Evolutionary conservation across 2,329 filamentous ascomycete species (phyloP).

Genomic region (Hypoxylon sp.): DNA sequence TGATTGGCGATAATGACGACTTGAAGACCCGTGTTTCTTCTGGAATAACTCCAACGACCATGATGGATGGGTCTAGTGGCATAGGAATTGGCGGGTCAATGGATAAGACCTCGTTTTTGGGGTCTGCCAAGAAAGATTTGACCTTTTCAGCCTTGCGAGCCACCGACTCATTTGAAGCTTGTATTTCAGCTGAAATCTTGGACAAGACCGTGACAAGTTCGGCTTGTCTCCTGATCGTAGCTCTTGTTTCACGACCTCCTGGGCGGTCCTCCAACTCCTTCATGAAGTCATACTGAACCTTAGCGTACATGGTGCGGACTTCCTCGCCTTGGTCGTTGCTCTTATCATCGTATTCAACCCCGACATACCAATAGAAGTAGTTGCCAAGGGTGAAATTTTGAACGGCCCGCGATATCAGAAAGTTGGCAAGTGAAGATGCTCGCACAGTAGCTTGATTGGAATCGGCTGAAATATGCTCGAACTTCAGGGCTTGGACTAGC

Average conservation of each 20-base stretch:
- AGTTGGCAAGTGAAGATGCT: slow-evolving; percentile 86
- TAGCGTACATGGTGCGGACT: slow-evolving; percentile 88
- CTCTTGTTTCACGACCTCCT: slow-evolving; percentile 80
- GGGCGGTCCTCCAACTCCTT: slow-evolving; percentile 80
- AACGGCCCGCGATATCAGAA: slow-evolving; percentile 89
- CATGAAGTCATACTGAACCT: slow-evolving; percentile 98
- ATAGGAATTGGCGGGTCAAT: slow-evolving; percentile 91
- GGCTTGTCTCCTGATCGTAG: slow-evolving; percentile 85
- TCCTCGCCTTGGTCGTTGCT: slow-evolving; percentile 81
- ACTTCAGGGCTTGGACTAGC: slow-evolving; percentile 95
- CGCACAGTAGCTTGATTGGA: slow-evolving; percentile 73
- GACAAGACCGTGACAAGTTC: slow-evolving; percentile 90
- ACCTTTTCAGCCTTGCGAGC: slow-evolving; percentile 85
- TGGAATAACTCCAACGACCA: slow-evolving; percentile 83
- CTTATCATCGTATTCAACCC: slow-evolving; percentile 94
- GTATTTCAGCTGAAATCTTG: slow-evolving; percentile 90
- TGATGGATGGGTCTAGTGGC: slow-evolving; percentile 87
- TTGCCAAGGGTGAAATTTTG: slow-evolving; percentile 93
- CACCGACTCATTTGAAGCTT: slow-evolving; percentile 82
- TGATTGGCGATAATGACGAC: slow-evolving; percentile 91
- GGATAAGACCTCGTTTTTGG: slow-evolving; percentile 86
- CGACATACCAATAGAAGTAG: slow-evolving; percentile 98
- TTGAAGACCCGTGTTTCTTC: slow-evolving; percentile 95
- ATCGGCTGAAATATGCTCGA: slow-evolving; percentile 80
- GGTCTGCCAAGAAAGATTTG: slow-evolving; percentile 87